phyloP scores from a whole-genome alignment of 768 basidiomycete species.

The Floccularia luteovirens region DNA sequence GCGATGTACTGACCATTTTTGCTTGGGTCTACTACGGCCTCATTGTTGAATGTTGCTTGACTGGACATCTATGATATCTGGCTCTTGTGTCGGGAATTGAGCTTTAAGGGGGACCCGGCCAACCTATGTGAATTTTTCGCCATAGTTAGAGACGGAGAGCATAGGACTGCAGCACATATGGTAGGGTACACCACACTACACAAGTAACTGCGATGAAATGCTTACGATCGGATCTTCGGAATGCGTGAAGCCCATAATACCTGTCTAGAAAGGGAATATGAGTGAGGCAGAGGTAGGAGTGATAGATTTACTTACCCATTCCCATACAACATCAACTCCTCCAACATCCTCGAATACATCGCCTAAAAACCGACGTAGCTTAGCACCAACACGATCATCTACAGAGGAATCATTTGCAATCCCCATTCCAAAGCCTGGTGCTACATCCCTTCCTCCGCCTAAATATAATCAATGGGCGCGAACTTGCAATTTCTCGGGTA shows the following conservation, averaged over 20 bases:
- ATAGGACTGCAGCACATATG: too few relatives aligned
- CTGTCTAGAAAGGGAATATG: constrained; percentile 48
- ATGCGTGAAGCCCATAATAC: constrained; percentile 73
- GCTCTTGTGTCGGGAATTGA: too few relatives aligned
- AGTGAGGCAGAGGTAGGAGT: not conserved
- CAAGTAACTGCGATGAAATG: too few relatives aligned
- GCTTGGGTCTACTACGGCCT: too few relatives aligned
- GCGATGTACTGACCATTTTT: constrained; percentile 67
- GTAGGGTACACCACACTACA: too few relatives aligned
- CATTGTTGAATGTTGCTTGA: too few relatives aligned
- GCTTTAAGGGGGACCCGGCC: constrained; percentile 41
- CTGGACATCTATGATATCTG: too few relatives aligned
- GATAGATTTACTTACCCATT: constrained; percentile 54
- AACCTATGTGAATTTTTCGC: constrained; percentile 31
- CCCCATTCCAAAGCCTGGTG: constrained; percentile 39
- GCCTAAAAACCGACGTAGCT: constrained; percentile 55
- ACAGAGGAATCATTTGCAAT: constrained; percentile 50
- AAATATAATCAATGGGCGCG: constrained; percentile 56
- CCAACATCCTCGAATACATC: constrained; percentile 44
- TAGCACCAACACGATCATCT: constrained; percentile 36
- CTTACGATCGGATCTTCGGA: constrained; percentile 61
- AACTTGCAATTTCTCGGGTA: too few relatives aligned
- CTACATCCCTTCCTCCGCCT: constrained; percentile 58
- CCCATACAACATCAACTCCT: constrained; percentile 55
- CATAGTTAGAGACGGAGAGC: not conserved